These are phyloP conservation scores for Paraphoma chrysanthemicola DNA, from an alignment of 2,329 filamentous ascomycete genomes.

Conservation along the genomic window DNA sequence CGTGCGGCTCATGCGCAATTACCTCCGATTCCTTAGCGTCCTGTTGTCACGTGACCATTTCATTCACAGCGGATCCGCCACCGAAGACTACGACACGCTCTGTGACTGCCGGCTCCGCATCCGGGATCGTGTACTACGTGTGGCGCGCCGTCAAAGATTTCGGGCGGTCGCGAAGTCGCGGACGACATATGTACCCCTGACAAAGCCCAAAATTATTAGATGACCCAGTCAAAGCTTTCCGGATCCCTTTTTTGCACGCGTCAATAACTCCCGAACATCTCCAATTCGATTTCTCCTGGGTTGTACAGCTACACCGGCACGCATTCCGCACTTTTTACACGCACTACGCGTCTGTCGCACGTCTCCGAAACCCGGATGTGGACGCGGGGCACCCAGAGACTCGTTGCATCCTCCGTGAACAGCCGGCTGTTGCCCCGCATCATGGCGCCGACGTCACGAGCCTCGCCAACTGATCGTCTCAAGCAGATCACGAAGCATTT, in stretches of 20 bases:
- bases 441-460: slow-evolving; percentile 44
- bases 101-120: slow-evolving; percentile 1
- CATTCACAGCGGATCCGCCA: not conserved
- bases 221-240: slow-evolving; percentile 10
- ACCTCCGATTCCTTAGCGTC: not conserved
- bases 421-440: slow-evolving; percentile 39
- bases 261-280: not conserved
- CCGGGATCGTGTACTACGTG: not conserved
- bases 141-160: slow-evolving; percentile 1
- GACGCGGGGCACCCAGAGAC: slow-evolving; percentile 25
- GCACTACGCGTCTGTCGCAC: slow-evolving; percentile 9
- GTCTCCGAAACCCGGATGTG: slow-evolving; percentile 42
- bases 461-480: slow-evolving; percentile 56
- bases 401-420: slow-evolving; percentile 27
- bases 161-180: not conserved
- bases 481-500: slow-evolving; percentile 69
- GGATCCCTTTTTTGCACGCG: slow-evolving; percentile 9
- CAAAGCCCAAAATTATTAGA: not conserved
- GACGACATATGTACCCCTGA: slow-evolving; percentile 1
- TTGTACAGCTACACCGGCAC: slow-evolving; percentile 3
- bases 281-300: slow-evolving; percentile 2
- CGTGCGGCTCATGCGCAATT: not conserved
- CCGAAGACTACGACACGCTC: not conserved
- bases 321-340: slow-evolving; percentile 2
- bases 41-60: not conserved